Evolutionary conservation across 163 green algal species (phyloP).

Genomic region (Botryococcus braunii): DNA sequence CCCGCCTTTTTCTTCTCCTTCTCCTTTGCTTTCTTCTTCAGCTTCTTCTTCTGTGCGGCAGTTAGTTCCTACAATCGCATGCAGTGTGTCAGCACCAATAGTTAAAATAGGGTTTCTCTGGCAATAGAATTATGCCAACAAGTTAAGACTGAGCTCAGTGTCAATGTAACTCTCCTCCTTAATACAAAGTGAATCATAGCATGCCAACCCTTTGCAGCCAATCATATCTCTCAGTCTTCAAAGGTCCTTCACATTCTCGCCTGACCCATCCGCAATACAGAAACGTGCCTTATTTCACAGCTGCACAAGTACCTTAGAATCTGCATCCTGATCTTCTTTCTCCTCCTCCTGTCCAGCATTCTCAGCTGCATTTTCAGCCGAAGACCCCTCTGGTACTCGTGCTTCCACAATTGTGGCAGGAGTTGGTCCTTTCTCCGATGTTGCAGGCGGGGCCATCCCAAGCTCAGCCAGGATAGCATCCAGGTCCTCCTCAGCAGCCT

Average conservation of each 20-base stretch:
- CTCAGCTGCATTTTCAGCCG: neutral
- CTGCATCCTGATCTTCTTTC: no score
- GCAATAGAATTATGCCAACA: no score
- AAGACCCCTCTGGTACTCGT: no score
- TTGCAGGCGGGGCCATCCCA: conserved; percentile 22
- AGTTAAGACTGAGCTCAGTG: no score
- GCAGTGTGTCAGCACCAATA: no score
- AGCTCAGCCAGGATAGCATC: conserved; percentile 69
- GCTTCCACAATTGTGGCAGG: neutral
- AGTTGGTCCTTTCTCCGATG: neutral
- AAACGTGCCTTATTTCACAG: neutral
- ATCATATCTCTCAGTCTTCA: no score
- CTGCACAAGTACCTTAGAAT: neutral
- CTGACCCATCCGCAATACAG: conserved; percentile 1
- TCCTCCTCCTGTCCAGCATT: no score
- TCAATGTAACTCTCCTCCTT: no score
- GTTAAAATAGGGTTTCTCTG: no score
- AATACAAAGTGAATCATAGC: no score
- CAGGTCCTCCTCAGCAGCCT: conserved; percentile 63
- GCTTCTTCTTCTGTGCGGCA: conserved; percentile 78
- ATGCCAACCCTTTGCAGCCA: no score
- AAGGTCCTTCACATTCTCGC: conserved; percentile 60
- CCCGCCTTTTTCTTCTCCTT: conserved; percentile 73
- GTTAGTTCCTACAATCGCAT: conserved; percentile 75
- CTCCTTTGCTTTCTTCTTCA: conserved; percentile 74